phyloP scores from a whole-genome alignment of 2,329 filamentous ascomycete genomes.

The Phyllachora maydis region DNA sequence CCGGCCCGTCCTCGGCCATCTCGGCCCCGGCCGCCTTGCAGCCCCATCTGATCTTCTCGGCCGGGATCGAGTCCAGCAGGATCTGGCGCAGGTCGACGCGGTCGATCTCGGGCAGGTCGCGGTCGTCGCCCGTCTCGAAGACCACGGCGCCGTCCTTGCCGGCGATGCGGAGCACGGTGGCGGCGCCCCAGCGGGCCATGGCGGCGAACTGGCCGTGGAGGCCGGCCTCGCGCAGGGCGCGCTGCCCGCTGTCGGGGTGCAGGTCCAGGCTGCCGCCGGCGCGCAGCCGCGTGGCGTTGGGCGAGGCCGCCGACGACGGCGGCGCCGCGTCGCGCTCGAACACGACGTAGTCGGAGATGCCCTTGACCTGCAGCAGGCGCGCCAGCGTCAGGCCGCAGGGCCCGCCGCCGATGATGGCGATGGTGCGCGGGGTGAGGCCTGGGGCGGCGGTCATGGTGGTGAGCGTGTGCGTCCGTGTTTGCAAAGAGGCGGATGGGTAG shows the following conservation, averaged over 20 bases:
- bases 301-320: no score
- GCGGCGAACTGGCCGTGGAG: conserved; percentile 15
- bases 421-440: no score
- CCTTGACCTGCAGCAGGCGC: conserved; percentile 14
- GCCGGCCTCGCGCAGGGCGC: conserved; percentile 15
- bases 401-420: conserved; percentile 13
- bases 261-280: conserved; percentile 17
- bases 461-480: no score
- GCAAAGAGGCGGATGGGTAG: no score
- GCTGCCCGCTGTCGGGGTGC: conserved; percentile 14
- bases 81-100: conserved; percentile 13
- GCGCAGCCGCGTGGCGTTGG: no score
- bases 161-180: conserved; percentile 1
- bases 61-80: conserved; percentile 13
- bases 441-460: no score
- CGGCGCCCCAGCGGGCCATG: conserved; percentile 3
- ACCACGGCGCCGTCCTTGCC: conserved; percentile 8
- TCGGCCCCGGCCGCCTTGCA: conserved; percentile 6
- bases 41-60: conserved; percentile 13
- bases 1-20: neutral
- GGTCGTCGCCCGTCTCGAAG: conserved; percentile 7
- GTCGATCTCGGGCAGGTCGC: conserved; percentile 18
- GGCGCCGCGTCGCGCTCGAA: conserved; percentile 11
- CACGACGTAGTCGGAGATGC: conserved; percentile 7
- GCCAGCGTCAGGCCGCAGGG: conserved; percentile 17